Evolutionary conservation across 129 eudicot genomes (phyloP), one percentile per base, ranked within the genome.

Genomic region (Silybum marianum): DNA sequence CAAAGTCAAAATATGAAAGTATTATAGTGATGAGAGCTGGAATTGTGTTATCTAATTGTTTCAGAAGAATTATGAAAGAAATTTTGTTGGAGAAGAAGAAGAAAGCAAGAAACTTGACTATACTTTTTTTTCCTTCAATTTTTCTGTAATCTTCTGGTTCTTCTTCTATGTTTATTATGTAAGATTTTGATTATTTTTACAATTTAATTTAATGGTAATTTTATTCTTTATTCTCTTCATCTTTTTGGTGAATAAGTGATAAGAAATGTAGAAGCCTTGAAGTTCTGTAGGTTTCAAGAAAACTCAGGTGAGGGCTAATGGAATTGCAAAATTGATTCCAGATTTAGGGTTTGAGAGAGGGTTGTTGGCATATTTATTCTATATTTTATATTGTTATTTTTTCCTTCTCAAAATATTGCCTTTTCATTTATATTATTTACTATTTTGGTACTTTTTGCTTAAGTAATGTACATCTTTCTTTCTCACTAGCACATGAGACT

Each of bases 401-500:
- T 62, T 62, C 26, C 3, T 62, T 62, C 28, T 3, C 69, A 65
- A 65, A 54, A 21, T 19, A 8, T 9, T 65, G 26, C 1, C 26
- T 19, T 21, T 21, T 22, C 68, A n/a, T 30, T 19, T 7, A 73
- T 66, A 78, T 80, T 65, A 58, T 80, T 72, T 34, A 18, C 68
- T 80, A 60, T 25, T 10, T 12, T 72, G 77, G 30, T 58, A 40
- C 73, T 25, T 18, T 24, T 72, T 80, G 72, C 72, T 58, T 60
- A 80, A 72, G 13, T 70, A 30, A 54, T 72, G 13, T 24, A 72
- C 69, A 51, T 80, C 78, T 39, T 73, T 71, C 22, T 67, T 58
- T 60, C 73, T 68, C 70, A 54, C 24, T 75, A 3, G 54, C 65
- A 80, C 84, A 36, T 38, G 78, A 30, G 26, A 22, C 72, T 14